Evolutionary conservation across 495 filamentous ascomycete genomes (phyloP).

Genomic region (Penicillium canescens): DNA sequence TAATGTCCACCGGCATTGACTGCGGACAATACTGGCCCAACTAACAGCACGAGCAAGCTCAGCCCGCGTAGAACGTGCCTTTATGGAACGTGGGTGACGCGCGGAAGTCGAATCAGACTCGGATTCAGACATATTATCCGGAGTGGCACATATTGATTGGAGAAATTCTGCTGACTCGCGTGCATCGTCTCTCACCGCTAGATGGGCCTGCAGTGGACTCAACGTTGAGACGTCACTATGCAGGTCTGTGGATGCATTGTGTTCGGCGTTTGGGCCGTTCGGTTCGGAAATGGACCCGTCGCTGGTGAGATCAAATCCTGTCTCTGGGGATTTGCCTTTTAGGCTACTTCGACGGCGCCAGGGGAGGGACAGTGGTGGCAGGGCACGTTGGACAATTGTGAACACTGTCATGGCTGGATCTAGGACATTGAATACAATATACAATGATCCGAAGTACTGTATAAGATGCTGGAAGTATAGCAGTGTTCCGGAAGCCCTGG

Average conservation of each 20-base stretch:
- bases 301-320: not conserved
- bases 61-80: slow-evolving; percentile 12
- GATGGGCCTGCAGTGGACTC: slow-evolving; percentile 12
- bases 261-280: not conserved
- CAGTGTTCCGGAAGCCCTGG: not conserved
- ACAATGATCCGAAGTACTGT: not conserved
- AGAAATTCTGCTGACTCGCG: not conserved
- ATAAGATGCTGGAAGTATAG: not conserved
- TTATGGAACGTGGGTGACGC: not conserved
- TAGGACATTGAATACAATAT: not conserved
- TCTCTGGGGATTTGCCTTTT: slow-evolving; percentile 21
- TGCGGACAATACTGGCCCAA: slow-evolving; percentile 38
- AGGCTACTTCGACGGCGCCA: slow-evolving; percentile 20
- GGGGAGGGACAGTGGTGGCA: slow-evolving; percentile 20
- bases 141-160: not conserved
- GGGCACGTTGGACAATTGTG: slow-evolving; percentile 25
- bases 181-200: slow-evolving; percentile 28
- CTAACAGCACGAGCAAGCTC: slow-evolving; percentile 27
- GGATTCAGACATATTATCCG: not conserved
- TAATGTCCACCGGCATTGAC: slow-evolving; percentile 33
- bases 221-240: slow-evolving; percentile 21
- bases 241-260: slow-evolving; percentile 12
- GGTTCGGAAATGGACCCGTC: not conserved
- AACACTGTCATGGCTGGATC: slow-evolving; percentile 24
- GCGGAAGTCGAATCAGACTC: slow-evolving; percentile 11